phyloP scores from a whole-genome alignment of 306 rosid genomes.

The Cicer bijugum region DNA sequence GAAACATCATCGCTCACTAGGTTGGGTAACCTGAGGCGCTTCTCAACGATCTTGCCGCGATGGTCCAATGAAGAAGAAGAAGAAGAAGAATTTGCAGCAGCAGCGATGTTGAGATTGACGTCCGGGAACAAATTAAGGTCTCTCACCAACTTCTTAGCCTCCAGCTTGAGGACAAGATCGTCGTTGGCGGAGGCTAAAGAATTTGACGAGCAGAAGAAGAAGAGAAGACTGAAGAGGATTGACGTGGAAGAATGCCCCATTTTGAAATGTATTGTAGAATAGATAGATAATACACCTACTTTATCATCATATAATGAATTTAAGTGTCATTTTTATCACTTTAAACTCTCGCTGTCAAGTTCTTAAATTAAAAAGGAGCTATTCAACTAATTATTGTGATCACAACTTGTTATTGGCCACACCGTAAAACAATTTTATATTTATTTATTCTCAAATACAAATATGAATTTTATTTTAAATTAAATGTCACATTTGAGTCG shows the following conservation, averaged over 20 bases:
- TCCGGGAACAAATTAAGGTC: slow-evolving; percentile 77
- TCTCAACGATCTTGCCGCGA: slow-evolving; percentile 64
- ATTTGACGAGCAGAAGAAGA: slow-evolving; percentile 38
- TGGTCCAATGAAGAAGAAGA: slow-evolving; percentile 45
- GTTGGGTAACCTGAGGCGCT: slow-evolving; percentile 61
- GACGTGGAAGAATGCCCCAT: slow-evolving; percentile 47
- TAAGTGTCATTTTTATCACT: no score
- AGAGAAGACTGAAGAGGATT: slow-evolving; percentile 34
- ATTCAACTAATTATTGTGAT: no score
- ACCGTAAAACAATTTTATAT: no score
- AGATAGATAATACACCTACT: background rate
- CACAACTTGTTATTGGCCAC: no score
- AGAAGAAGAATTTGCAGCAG: slow-evolving; percentile 48
- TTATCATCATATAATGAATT: background rate
- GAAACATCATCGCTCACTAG: slow-evolving; percentile 51
- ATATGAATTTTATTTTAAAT: no score
- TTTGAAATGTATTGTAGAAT: background rate
- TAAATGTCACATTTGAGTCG: no score
- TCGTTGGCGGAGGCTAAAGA: slow-evolving; percentile 36
- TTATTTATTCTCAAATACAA: no score
- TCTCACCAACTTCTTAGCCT: slow-evolving; percentile 66
- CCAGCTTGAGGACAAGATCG: slow-evolving; percentile 35
- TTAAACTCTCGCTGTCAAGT: no score
- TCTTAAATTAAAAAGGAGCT: no score
- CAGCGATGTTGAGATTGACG: slow-evolving; percentile 57